These are phyloP conservation scores for Coniella vitis DNA, from an alignment of 2,329 filamentous ascomycete species.

Conservation along the genomic window DNA sequence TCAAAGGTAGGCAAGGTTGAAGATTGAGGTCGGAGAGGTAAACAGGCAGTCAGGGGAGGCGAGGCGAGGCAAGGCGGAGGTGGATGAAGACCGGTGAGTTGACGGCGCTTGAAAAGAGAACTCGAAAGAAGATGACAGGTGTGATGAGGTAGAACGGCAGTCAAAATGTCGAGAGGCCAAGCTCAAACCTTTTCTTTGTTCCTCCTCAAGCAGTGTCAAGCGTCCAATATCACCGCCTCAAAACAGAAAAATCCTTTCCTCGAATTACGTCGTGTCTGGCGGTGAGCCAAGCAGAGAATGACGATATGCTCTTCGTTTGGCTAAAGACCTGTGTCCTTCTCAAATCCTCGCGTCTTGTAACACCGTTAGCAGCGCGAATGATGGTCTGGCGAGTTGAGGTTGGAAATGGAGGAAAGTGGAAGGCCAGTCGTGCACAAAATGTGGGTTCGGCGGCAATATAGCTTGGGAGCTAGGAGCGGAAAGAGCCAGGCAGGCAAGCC, in stretches of 20 bases:
- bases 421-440: neutral
- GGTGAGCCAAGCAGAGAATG: conserved; percentile 4
- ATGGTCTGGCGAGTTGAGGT: neutral
- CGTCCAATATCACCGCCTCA: conserved; percentile 8
- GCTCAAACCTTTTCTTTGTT: conserved; percentile 20
- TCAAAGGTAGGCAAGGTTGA: conserved; percentile 5
- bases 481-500: conserved; percentile 6
- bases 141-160: conserved; percentile 14
- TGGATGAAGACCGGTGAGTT: conserved; percentile 12
- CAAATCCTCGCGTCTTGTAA: neutral
- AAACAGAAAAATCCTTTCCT: neutral
- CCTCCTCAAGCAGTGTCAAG: conserved; percentile 13
- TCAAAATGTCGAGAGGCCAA: conserved; percentile 18
- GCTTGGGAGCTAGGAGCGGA: neutral
- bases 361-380: neutral
- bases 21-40: conserved; percentile 14
- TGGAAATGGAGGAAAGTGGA: neutral
- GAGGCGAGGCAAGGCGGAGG: conserved; percentile 13
- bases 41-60: conserved; percentile 8
- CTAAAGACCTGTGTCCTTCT: too few relatives aligned
- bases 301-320: too few relatives aligned
- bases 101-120: conserved; percentile 15
- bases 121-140: conserved; percentile 13
- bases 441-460: neutral
- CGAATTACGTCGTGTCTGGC: conserved; percentile 1